phyloP scores from a whole-genome alignment of 2,329 filamentous ascomycete species.

The Coniochaeta pulveracea region DNA sequence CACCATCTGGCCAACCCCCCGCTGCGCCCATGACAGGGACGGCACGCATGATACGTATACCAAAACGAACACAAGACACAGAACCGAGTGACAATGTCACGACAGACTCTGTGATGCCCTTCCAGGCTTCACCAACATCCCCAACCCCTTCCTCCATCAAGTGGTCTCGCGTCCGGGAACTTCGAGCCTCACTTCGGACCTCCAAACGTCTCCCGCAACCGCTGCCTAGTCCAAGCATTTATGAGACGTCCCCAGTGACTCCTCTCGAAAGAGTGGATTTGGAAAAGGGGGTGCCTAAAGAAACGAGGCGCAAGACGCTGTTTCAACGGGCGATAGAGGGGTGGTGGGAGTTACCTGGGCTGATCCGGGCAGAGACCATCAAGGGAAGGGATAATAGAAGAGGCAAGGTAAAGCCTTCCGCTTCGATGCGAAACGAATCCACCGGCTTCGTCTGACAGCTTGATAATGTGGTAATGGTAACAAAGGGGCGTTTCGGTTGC shows the following conservation, averaged over 20 bases:
- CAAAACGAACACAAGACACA: neutral
- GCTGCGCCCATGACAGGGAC: constrained; percentile 4
- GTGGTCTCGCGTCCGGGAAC: constrained; percentile 2
- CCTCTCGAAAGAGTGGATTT: neutral
- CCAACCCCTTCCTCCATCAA: neutral
- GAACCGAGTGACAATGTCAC: no score
- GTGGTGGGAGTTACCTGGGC: constrained; percentile 39
- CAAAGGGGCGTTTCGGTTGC: no score
- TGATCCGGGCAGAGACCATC: constrained; percentile 22
- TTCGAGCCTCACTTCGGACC: constrained; percentile 1
- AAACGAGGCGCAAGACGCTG: constrained; percentile 32
- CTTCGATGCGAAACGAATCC: neutral
- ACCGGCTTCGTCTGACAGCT: neutral
- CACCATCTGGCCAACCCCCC: constrained; percentile 3
- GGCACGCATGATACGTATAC: constrained; percentile 2
- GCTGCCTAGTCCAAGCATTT: constrained; percentile 3
- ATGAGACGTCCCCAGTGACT: neutral
- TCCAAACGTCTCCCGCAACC: constrained; percentile 3
- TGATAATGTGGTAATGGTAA: no score
- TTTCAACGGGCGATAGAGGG: constrained; percentile 33
- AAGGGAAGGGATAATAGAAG: no score
- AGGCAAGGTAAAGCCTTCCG: constrained; percentile 20
- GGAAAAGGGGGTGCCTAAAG: no score
- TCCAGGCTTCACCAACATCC: neutral
- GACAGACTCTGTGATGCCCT: neutral